Percentiles rank a stretch among this genome's conserved stretches.
Evolutionary conservation across 2,329 filamentous ascomycete genomes (phyloP).

Genomic region (Exophiala dermatitidis): DNA sequence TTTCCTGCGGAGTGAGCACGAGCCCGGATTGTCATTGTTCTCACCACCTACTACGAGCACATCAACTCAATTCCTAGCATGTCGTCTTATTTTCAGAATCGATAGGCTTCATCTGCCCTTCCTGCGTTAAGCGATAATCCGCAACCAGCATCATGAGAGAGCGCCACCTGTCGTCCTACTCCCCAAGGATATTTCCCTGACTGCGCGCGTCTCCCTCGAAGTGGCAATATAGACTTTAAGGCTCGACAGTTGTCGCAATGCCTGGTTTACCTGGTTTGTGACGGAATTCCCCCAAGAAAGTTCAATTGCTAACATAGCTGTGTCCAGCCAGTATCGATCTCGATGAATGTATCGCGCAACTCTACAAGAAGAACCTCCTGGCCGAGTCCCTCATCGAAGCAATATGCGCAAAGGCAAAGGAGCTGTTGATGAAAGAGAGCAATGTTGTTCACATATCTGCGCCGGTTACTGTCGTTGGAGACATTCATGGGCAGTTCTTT

Average conservation of each 20-base stretch:
- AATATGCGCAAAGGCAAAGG: slow-evolving; percentile 98
- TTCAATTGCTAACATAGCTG: not conserved
- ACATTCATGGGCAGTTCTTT: slow-evolving; percentile 98
- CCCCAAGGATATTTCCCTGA: slow-evolving; percentile 10
- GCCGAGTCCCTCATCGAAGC: slow-evolving; percentile 98
- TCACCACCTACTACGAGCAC: not conserved
- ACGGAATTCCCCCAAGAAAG: not conserved
- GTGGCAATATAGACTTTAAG: not conserved
- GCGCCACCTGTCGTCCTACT: not conserved
- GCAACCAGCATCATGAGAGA: slow-evolving; percentile 11
- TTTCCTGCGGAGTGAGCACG: not conserved
- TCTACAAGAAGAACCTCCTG: slow-evolving; percentile 94
- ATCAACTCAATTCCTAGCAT: not conserved
- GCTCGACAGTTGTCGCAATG: slow-evolving; percentile 12
- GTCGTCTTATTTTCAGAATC: not conserved
- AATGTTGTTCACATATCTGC: slow-evolving; percentile 97
- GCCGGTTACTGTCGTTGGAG: slow-evolving; percentile 92
- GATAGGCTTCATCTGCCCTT: not conserved
- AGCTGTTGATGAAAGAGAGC: slow-evolving; percentile 98
- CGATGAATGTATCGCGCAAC: slow-evolving; percentile 93
- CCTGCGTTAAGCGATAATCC: not conserved
- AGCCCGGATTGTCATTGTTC: not conserved
- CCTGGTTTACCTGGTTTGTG: slow-evolving; percentile 25
- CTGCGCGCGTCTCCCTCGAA: not conserved
- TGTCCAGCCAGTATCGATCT: slow-evolving; percentile 81